Base-by-base conservation (phyloP, 352 stramenopile genomes). In the Pseudoperonospora humuli region DNA sequence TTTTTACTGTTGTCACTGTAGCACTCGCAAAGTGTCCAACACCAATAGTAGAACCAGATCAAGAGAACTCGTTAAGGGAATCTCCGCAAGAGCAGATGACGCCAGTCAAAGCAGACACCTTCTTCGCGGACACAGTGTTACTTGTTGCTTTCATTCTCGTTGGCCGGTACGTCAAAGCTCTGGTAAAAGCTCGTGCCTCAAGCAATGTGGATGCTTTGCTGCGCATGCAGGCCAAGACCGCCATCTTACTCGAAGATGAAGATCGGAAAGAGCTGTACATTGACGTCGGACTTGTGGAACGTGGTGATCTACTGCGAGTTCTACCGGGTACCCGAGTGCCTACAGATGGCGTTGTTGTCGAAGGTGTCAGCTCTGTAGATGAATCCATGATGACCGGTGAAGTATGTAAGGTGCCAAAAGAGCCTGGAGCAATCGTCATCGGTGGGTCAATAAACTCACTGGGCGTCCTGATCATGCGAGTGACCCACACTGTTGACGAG, bases 331-430 rank as follows among this genome's bases (percentile, higher is more conserved):
- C 74, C 3, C 70, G 73, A 20, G 60, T 90, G 7, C 78, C 75
- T n/a, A 84, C 75, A 1, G 78, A 90, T 25, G 78, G 78, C 15
- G 50, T 86, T 13, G 73, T 90, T 25, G 57, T 87, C 6, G 58
- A 75, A 17, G 78, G 78, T 24, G 58, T 57, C 25, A 86, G 72
- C 49, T 72, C 63, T 1, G 67, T 90, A 24, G 75, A 90, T 45
- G 78, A 90, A 34, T 87, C 75, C 3, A 87, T 87, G 73, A 52
- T 90, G 39, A 90, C 70, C 5, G 78, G 78, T 34, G 78, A 87
- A 52, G 58, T 70, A 20, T 61, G 69, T 23, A 83, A 84, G 29
- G 78, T 90, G 14, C 23, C 67, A 15, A 90, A 90, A 27, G 61
- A 76, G 27, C 38, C 57, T 26, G 75, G 72, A 8, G 63, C 69